These are phyloP conservation scores for Periconia sp. DNA, from an alignment of 2,329 filamentous ascomycete genomes.

Conservation along the genomic window DNA sequence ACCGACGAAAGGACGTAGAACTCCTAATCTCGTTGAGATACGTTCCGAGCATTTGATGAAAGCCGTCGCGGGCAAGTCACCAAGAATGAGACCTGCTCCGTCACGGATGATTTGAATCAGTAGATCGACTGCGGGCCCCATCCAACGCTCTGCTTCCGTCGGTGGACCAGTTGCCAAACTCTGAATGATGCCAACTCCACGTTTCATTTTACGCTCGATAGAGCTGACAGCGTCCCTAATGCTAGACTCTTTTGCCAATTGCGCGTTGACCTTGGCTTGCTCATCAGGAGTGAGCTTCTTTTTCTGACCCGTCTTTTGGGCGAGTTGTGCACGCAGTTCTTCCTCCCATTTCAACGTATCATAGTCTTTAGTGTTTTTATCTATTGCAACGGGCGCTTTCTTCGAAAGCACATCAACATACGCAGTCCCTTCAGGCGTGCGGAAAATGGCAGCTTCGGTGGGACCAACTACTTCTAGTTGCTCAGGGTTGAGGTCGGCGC, in stretches of 20 bases:
- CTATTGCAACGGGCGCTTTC: constrained; percentile 71
- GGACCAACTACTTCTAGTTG: constrained; percentile 75
- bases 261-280: constrained; percentile 84
- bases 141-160: constrained; percentile 87
- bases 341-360: constrained; percentile 97
- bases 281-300: constrained; percentile 92
- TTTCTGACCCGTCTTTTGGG: constrained; percentile 88
- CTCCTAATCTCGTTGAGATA: constrained; percentile 72
- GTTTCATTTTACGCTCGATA: constrained; percentile 70
- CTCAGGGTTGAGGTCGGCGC: constrained; percentile 69
- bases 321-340: constrained; percentile 81
- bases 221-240: constrained; percentile 74
- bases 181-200: constrained; percentile 83
- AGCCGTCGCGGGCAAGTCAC: constrained; percentile 73
- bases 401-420: constrained; percentile 91
- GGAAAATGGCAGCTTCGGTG: constrained; percentile 88
- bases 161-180: constrained; percentile 83
- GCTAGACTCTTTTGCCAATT: constrained; percentile 80
- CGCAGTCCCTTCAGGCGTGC: constrained; percentile 82
- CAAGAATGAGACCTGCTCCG: constrained; percentile 79
- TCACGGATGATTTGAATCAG: constrained; percentile 75
- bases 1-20: constrained; percentile 79
- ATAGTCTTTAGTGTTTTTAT: constrained; percentile 93
- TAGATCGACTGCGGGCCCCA: constrained; percentile 75
- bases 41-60: constrained; percentile 80